These are phyloP conservation scores for Penicillium lagena DNA, from an alignment of 495 filamentous ascomycete species.

Conservation along the genomic window DNA sequence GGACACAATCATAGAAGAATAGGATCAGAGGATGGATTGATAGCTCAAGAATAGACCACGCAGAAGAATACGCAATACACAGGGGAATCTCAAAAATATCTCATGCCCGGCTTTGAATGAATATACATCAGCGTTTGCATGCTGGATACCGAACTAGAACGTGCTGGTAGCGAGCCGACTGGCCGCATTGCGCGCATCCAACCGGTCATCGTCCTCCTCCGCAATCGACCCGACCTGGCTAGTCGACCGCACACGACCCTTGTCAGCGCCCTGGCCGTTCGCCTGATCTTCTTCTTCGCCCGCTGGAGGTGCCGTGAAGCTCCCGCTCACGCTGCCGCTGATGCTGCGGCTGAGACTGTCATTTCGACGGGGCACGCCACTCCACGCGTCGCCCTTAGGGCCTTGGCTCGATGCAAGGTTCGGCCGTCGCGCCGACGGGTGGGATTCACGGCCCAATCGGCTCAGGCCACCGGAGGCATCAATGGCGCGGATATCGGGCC, in stretches of 20 bases:
- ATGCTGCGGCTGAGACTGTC: conserved; percentile 72
- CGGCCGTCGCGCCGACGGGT: conserved; percentile 66
- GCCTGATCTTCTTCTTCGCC: conserved; percentile 36
- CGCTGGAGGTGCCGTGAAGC: conserved; percentile 40
- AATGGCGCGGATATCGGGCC: conserved; percentile 89
- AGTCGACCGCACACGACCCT: conserved; percentile 53
- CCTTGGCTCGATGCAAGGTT: conserved; percentile 84
- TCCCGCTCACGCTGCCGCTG: conserved; percentile 43
- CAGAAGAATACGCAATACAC: conserved; percentile 6
- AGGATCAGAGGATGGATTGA: background rate
- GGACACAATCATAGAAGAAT: background rate
- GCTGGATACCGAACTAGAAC: conserved; percentile 47
- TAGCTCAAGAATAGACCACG: background rate
- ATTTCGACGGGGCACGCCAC: conserved; percentile 76
- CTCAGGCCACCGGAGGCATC: conserved; percentile 85
- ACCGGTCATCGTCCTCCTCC: conserved; percentile 88
- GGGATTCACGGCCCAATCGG: conserved; percentile 79
- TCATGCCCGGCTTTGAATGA: conserved; percentile 4
- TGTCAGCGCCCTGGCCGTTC: conserved; percentile 29
- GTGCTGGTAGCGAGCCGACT: conserved; percentile 90
- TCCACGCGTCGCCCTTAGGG: conserved; percentile 95
- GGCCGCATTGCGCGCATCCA: conserved; percentile 93
- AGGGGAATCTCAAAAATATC: conserved; percentile 19
- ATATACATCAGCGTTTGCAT: background rate
- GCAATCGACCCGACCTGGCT: conserved; percentile 54